Percentiles rank a stretch among this genome's conserved stretches.
These are phyloP conservation scores for Lachancea sp. DNA, from an alignment of 805 yeast species.

Conservation along the genomic window DNA sequence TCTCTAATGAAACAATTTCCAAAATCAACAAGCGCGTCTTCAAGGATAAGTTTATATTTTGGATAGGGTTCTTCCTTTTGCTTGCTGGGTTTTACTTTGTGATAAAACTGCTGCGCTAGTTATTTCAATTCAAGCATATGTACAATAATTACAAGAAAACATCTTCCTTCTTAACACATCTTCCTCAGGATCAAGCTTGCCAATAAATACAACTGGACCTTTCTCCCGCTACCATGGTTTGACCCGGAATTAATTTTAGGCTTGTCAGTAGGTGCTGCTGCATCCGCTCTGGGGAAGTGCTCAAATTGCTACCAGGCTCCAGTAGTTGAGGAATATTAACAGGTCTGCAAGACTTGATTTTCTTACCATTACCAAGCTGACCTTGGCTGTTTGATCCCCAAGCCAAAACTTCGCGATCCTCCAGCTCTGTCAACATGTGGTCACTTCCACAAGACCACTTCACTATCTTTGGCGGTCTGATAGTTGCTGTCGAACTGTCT, in stretches of 20 bases:
- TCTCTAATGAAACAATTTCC: conserved; percentile 77
- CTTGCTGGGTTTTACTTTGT: conserved; percentile 61
- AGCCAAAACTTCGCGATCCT: conserved; percentile 56
- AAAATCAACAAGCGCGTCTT: conserved; percentile 73
- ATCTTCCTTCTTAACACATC: too few species aligned
- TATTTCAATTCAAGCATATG: neutral
- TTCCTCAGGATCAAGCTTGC: conserved; percentile 19
- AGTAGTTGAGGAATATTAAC: conserved; percentile 46
- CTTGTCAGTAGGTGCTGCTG: conserved; percentile 37
- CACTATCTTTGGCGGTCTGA: conserved; percentile 39
- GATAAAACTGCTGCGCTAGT: conserved; percentile 53
- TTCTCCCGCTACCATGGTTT: conserved; percentile 57
- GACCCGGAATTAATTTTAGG: conserved; percentile 45
- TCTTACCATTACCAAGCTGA: conserved; percentile 80
- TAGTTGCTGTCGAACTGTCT: conserved; percentile 30
- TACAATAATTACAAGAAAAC: conserved; percentile 1
- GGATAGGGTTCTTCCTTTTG: conserved; percentile 60
- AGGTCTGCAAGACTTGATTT: conserved; percentile 53
- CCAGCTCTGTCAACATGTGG: conserved; percentile 56
- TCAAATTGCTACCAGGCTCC: conserved; percentile 41
- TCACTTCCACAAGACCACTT: conserved; percentile 56
- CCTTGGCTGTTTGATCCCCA: conserved; percentile 87
- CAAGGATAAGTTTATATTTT: conserved; percentile 83
- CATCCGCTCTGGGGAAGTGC: conserved; percentile 9
- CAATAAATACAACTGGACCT: conserved; percentile 60